phyloP scores from a whole-genome alignment of 2,329 filamentous ascomycete species.

The Colletotrichum liaoningense region DNA sequence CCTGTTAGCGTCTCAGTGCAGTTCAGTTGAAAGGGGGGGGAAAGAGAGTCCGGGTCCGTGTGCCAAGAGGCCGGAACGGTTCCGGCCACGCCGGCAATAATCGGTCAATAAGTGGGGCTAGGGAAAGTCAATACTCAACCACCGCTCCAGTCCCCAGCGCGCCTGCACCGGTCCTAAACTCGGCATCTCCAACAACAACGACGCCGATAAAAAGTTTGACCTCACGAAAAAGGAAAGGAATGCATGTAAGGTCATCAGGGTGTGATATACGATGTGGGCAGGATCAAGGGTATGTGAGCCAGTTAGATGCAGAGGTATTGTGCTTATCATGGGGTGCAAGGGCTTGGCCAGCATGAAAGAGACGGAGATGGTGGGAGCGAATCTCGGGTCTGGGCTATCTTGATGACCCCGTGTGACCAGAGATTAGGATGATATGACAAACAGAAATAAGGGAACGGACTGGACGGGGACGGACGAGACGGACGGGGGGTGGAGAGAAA shows the following conservation, averaged over 20 bases:
- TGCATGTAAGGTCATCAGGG: not conserved
- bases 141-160: conserved; percentile 15
- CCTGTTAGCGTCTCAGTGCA: conserved; percentile 32
- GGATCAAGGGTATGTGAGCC: not conserved
- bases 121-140: conserved; percentile 29
- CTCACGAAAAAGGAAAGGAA: not conserved
- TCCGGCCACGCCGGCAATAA: conserved; percentile 35
- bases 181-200: conserved; percentile 6
- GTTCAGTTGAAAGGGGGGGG: not conserved
- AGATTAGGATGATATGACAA: conserved; percentile 37
- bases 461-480: not conserved
- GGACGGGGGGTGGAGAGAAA: conserved; percentile 3
- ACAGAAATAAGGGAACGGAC: conserved; percentile 28
- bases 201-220: not conserved
- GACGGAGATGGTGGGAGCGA: not conserved
- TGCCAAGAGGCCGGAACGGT: conserved; percentile 36
- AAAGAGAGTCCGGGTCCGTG: conserved; percentile 17
- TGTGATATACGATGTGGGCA: not conserved
- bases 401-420: conserved; percentile 28
- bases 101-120: conserved; percentile 31
- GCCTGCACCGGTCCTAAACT: not conserved
- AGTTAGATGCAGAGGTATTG: conserved; percentile 1
- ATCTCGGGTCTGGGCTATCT: conserved; percentile 2
- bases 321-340: conserved; percentile 25
- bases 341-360: conserved; percentile 1